Evolutionary conservation across 2,329 filamentous ascomycete genomes (phyloP), one percentile per base, ranked within the genome.

Genomic region (Fusarium sp.): DNA sequence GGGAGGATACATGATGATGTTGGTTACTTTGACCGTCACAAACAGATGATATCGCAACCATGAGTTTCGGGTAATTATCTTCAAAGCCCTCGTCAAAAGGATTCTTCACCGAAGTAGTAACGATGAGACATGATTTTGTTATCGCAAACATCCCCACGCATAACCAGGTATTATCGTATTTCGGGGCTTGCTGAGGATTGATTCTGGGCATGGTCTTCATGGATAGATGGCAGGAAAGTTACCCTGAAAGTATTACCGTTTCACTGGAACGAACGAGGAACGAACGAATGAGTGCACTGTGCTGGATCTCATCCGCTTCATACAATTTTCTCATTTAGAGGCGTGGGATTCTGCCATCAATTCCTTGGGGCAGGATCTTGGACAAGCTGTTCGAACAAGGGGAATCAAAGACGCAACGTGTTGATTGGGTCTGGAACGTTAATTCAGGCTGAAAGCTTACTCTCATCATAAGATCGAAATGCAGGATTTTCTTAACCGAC

Each of bases 381-480:
- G 14, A 17, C 22, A 26, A 22, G 41, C 26, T 61, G 51, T 36
- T 35, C 6, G 28, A 55, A 14, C 38, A 44, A 55, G 12, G 28
- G 18, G 14, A 38, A 31, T 8, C 10, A 28, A 57, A 14, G 33
- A 11, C 42, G 18, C 36, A 38, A 36, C 20, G 24, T 20, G 35
- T 47, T 28, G 33, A 45, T 28, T 56, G 36, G 38, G 39, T 31
- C 22, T 56, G 13, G 48, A 41, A 35, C 18, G 38, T 44, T 20
- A 33, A 41, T 70, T 44, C 54, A 55, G 36, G 31, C 41, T 58
- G 60, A 57, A 52, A 51, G 9, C 38, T 70, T 33, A 28, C 44
- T 54, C 31, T 35, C 18, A 17, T 42, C 20, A 47, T 41, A 17
- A 41, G 22, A n/a, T 35, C 26, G 28, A 31, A 41, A 49, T 35